A percentile compares a stretch with the other conserved stretches of the same genome.
Evolutionary conservation across 768 basidiomycete genomes (phyloP).

Genomic region (Pulveroboletus ravenelii): DNA sequence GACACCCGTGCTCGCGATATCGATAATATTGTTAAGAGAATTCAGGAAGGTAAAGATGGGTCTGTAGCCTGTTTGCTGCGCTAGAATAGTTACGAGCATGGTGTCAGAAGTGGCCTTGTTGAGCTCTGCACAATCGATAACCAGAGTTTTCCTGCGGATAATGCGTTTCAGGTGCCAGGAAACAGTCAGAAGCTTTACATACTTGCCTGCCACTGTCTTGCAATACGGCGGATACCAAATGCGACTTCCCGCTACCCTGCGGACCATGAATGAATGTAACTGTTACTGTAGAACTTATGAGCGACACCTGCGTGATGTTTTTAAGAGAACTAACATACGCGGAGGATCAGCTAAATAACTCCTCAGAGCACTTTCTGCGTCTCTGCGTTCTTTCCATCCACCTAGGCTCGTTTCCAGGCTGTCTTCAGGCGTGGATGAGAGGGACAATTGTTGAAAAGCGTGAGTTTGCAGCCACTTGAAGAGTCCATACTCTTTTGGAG

Average conservation of each 20-base stretch:
- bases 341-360: constrained; percentile 78
- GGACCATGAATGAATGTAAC: constrained; percentile 79
- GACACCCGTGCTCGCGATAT: constrained; percentile 88
- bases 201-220: constrained; percentile 49
- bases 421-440: constrained; percentile 21
- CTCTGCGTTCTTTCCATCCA: constrained; percentile 82
- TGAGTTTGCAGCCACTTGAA: constrained; percentile 73
- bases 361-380: constrained; percentile 64
- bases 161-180: not conserved
- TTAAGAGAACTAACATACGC: constrained; percentile 37
- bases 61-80: constrained; percentile 82
- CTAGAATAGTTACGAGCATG: constrained; percentile 62
- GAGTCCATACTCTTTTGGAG: constrained; percentile 54
- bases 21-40: constrained; percentile 77
- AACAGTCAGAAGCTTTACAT: not conserved
- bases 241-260: constrained; percentile 75
- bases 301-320: not conserved
- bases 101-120: constrained; percentile 66
- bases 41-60: constrained; percentile 84
- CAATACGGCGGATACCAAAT: constrained; percentile 52
- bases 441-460: constrained; percentile 48
- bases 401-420: constrained; percentile 28
- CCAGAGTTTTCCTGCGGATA: constrained; percentile 53
- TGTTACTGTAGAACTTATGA: constrained; percentile 43
- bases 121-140: constrained; percentile 82